Base-by-base conservation (phyloP, 2,329 filamentous ascomycete genomes). In the Penicillium sp. region DNA sequence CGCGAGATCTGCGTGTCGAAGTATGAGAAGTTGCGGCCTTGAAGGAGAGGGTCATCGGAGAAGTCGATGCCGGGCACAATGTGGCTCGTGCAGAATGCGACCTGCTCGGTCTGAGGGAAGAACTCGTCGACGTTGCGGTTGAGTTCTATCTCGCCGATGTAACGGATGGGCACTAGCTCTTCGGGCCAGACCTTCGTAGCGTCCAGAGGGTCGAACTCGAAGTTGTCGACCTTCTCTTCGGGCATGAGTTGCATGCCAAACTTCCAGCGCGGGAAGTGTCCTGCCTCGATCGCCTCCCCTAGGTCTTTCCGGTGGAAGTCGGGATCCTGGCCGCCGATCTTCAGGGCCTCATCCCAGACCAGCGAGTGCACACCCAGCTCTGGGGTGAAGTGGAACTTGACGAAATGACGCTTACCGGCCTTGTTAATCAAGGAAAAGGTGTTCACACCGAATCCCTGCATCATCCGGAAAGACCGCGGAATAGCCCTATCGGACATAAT, bases 121-220 rank as follows among this genome's bases (percentile, higher is more conserved):
- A 83, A 94, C 68, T 95, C 89, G 60, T 93, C 89, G 1, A 88
- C 79, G 56, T 90, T 93, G 51, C 82, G 82, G 78, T 94, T 92
- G 6, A 95, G 80, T 68, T 92, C 86, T 1, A 95, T 69, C 71
- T 92, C 84, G 38, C 89, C 90, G 53, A 95, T 89, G 67, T 90
- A 90, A 8, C 87, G 82, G 21, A 93, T 80, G 0, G 90, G 90
- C 0, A 91, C 77, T 0, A 86, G 73, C 13, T 93, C 87, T 67
- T 94, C 88, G 0, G 90, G 90, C 89, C 90, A 94, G 27, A 93
- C 73, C 75, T 95, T 94, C 37, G 90, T 95, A 1, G 90, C 86
- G 62, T 95, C 90, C 1, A 95, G 82, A 31, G 93, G 87, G 65
- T 94, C 90, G 57, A 94, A 93, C 7, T 93, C 90, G 57, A 93